Conservation (phyloP, 345 rosid genomes). For the Syzygium grande region DNA sequence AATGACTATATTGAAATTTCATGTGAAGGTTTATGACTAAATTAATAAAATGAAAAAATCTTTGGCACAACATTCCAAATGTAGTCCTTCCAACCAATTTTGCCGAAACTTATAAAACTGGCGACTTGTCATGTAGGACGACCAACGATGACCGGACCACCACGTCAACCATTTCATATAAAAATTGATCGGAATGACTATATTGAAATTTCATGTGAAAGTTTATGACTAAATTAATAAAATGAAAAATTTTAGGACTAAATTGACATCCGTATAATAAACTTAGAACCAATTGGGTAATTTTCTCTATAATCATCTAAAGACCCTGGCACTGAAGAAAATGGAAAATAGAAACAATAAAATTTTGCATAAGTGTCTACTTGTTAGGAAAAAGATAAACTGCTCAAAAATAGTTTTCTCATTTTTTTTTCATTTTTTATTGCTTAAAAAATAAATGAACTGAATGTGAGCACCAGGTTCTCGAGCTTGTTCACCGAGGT, state of each 20-base stretch:
- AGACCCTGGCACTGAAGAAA: neutral
- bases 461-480: neutral
- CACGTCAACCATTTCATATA: neutral
- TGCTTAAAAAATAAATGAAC: too few relatives aligned
- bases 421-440: too few relatives aligned
- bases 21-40: neutral
- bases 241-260: neutral
- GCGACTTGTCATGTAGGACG: neutral
- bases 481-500: neutral
- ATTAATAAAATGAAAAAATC: neutral
- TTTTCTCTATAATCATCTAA: neutral
- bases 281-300: neutral
- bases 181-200: fast-evolving
- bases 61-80: too few relatives aligned
- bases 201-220: neutral
- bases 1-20: neutral
- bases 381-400: neutral
- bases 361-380: neutral
- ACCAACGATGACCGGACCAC: fast-evolving
- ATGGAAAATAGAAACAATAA: neutral
- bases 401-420: too few relatives aligned
- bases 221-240: neutral
- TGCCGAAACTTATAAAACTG: neutral
- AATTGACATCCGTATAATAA: fast-evolving
- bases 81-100: neutral